Evolutionary conservation across 2,329 filamentous ascomycete species (phyloP).

Genomic region (Paracoccidioides lutzii): DNA sequence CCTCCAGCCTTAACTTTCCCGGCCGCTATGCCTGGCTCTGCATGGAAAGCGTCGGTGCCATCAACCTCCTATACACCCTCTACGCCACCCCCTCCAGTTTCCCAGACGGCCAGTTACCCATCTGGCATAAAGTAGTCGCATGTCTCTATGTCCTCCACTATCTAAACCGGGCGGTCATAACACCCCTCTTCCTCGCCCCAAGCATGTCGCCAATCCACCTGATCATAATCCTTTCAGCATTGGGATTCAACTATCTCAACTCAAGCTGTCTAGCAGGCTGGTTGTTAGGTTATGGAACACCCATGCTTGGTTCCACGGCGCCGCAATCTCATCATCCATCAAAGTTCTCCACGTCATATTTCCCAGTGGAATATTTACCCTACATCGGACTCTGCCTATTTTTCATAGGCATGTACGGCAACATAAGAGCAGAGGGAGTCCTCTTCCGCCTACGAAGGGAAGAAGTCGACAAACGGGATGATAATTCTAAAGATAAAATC

Average conservation of each 20-base stretch:
- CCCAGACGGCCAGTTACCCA: constrained; percentile 18
- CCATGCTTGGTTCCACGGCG: constrained; percentile 11
- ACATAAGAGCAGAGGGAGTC: constrained; percentile 82
- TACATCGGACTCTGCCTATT: constrained; percentile 61
- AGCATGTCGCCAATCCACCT: constrained; percentile 84
- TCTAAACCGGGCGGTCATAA: constrained; percentile 72
- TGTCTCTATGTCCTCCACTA: constrained; percentile 64
- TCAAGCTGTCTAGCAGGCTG: constrained; percentile 65
- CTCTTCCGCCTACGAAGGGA: constrained; percentile 72
- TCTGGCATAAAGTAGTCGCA: constrained; percentile 24
- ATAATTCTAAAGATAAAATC: constrained; percentile 24
- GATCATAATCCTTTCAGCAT: constrained; percentile 50
- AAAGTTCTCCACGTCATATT: constrained; percentile 24
- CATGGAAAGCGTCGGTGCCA: constrained; percentile 72
- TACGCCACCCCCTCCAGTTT: constrained; percentile 46
- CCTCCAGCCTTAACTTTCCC: constrained; percentile 67
- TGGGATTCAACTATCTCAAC: constrained; percentile 69
- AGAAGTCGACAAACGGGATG: constrained; percentile 40
- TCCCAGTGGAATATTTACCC: constrained; percentile 33
- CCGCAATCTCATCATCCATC: constrained; percentile 3
- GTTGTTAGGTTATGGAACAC: constrained; percentile 63
- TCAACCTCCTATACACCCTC: constrained; percentile 70
- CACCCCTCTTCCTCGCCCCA: constrained; percentile 65
- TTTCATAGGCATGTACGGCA: constrained; percentile 60
- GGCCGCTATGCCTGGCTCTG: constrained; percentile 76